Base-by-base conservation (phyloP, 2,329 filamentous ascomycete species). In the Dactylellina haptotyla region DNA sequence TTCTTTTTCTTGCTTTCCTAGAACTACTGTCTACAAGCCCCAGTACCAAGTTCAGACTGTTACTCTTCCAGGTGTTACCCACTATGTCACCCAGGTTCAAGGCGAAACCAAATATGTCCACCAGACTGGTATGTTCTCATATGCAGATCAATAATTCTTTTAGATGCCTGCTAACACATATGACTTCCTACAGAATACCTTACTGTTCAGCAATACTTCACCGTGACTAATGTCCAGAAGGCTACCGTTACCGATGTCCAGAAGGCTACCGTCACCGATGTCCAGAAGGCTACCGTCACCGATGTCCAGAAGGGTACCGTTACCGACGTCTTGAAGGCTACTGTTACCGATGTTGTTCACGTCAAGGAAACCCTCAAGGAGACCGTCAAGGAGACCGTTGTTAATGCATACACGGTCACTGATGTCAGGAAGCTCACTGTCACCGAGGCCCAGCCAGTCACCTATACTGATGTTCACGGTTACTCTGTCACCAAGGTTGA, bases 71-170 rank as follows among this genome's bases (percentile, higher is more conserved):
- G 66, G 66, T 20, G 25, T 53, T 8, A 71, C 66, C 14, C 57
- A 71, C 58, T 71, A 71, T 26, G 57, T 71, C 50, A 71, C 66
- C 9, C 39, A 71, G 14, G 57, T 63, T 37, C 6, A 71, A 26
- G 66, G 58, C 30, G 51, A 71, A 43, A 71, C 66, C 16, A 71
- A 71, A 37, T 71, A 71, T 30, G 43, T 71, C 43, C 51, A 71
- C 50, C 46, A 71, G 50, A 71, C 66, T 56, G 23, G 46, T 62
- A 59, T 8, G 45, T 45, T 9, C 6, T 37, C 12, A 3, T 14
- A 37, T 26, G 5, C 20, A 25, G 4, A 3, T 50, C 9, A n/a
- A n/a, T n/a, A n/a, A 26, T 37, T 2, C 16, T 16, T 14, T 5
- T 20, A 53, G 3, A 9, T 28, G 2, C n/a, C 2, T 14, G 10